phyloP scores from a whole-genome alignment of 2,329 filamentous ascomycete genomes.

The Exophiala viscosa region DNA sequence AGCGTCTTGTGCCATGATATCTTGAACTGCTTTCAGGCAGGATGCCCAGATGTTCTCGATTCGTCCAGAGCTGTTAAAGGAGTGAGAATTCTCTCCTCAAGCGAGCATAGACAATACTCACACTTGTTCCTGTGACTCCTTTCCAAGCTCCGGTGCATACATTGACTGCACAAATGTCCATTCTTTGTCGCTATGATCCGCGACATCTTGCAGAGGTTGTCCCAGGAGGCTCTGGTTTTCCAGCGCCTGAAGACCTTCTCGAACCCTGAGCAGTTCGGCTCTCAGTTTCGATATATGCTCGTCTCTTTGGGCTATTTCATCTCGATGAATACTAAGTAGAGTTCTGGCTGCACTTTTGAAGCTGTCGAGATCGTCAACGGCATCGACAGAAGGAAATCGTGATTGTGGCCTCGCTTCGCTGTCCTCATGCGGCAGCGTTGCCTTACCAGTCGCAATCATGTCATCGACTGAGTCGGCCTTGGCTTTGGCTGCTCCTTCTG shows the following conservation, averaged over 20 bases:
- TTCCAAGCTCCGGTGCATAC: not conserved
- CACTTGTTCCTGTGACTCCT: not conserved
- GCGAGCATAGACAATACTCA: not conserved
- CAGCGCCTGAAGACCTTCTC: constrained; percentile 4
- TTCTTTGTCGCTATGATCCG: not conserved
- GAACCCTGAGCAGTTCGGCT: constrained; percentile 1
- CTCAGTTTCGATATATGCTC: constrained; percentile 6
- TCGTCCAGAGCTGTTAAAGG: not conserved
- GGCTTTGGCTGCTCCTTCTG: too few species aligned
- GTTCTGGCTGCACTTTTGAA: constrained; percentile 4
- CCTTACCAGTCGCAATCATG: too few species aligned
- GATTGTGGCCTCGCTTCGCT: too few species aligned
- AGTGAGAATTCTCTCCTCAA: not conserved
- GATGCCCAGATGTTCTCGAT: constrained; percentile 11
- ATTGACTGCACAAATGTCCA: too few species aligned
- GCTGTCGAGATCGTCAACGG: not conserved
- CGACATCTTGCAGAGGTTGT: not conserved
- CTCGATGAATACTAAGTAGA: constrained; percentile 11
- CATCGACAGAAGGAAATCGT: too few species aligned
- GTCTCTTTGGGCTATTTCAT: constrained; percentile 12
- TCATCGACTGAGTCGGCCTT: too few species aligned
- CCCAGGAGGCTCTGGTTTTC: not conserved
- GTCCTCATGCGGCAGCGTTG: too few species aligned
- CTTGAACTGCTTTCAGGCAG: constrained; percentile 4
- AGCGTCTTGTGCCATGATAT: constrained; percentile 2